phyloP scores from a whole-genome alignment of 1,284 basidiomycete genomes.

The Rhodotorula sp. region DNA sequence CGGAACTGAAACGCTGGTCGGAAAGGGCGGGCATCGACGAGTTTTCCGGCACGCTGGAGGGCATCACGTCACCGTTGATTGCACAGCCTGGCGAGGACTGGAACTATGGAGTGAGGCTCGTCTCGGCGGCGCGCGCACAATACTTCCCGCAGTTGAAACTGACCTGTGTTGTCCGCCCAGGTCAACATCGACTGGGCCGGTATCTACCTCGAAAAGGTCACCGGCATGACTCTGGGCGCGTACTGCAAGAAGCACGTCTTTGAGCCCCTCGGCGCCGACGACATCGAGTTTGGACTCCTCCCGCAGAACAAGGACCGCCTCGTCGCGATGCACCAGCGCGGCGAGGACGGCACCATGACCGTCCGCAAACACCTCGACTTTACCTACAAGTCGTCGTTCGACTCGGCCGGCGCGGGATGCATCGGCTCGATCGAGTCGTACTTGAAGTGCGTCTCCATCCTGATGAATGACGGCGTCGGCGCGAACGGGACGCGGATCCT shows the following conservation, averaged over 20 bases:
- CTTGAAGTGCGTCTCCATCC: conserved; percentile 1
- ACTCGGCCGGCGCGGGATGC: neutral
- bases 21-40: neutral
- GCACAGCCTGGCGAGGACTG: neutral
- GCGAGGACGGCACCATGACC: neutral
- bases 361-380: neutral
- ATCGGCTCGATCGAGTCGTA: neutral
- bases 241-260: conserved; percentile 33
- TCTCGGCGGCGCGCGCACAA: neutral
- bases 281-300: neutral
- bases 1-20: neutral
- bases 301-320: neutral
- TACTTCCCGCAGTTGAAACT: neutral
- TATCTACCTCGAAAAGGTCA: conserved; percentile 18
- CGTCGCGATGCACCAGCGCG: neutral
- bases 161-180: neutral
- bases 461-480: neutral
- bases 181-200: conserved; percentile 24
- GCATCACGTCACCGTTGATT: neutral
- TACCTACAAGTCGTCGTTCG: neutral
- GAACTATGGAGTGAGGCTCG: neutral
- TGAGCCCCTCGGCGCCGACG: neutral
- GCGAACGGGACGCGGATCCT: conserved; percentile 12
- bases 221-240: conserved; percentile 7
- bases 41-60: neutral